Conservation (phyloP, 805 yeast species). For the Saccharomycopsis synnaedendra region DNA sequence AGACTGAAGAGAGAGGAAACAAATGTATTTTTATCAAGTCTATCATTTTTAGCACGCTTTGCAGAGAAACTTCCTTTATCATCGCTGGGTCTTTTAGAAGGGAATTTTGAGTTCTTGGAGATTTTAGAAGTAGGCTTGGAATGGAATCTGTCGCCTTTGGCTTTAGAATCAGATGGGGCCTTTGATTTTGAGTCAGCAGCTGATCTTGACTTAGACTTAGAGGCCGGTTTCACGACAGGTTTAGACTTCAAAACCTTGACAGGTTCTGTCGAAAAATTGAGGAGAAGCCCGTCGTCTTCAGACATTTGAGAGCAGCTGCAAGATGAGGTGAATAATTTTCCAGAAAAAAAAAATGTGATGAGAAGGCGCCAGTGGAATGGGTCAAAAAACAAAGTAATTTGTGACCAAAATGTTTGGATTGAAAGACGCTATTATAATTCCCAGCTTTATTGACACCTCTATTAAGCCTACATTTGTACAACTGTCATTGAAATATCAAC, state of each 20-base stretch:
- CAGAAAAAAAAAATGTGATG: too few relatives aligned
- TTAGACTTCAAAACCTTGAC: conserved; percentile 4
- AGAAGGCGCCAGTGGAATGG: too few relatives aligned
- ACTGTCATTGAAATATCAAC: too few relatives aligned
- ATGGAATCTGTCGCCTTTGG: background rate
- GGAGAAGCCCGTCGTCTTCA: conserved; percentile 56
- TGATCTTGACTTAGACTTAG: conserved; percentile 2
- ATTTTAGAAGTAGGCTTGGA: background rate
- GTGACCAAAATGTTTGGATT: too few relatives aligned
- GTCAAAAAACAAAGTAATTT: too few relatives aligned
- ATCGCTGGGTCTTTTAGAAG: conserved; percentile 15
- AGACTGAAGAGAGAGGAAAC: conserved; percentile 82
- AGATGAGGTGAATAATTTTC: too few relatives aligned
- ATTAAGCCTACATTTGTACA: too few relatives aligned
- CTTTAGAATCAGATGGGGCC: conserved; percentile 17
- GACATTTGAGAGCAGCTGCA: background rate
- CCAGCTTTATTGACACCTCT: too few relatives aligned
- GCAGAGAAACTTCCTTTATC: conserved; percentile 12
- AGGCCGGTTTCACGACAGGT: conserved; percentile 1
- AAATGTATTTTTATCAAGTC: conserved; percentile 36
- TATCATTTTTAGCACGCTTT: conserved; percentile 32
- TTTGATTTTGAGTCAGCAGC: conserved; percentile 25
- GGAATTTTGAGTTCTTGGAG: conserved; percentile 3
- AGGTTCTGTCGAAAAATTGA: conserved; percentile 51
- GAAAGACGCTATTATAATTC: too few relatives aligned